These are phyloP conservation scores for Dactylonectria estremocensis DNA, from an alignment of 2,329 filamentous ascomycete species.

Conservation along the genomic window DNA sequence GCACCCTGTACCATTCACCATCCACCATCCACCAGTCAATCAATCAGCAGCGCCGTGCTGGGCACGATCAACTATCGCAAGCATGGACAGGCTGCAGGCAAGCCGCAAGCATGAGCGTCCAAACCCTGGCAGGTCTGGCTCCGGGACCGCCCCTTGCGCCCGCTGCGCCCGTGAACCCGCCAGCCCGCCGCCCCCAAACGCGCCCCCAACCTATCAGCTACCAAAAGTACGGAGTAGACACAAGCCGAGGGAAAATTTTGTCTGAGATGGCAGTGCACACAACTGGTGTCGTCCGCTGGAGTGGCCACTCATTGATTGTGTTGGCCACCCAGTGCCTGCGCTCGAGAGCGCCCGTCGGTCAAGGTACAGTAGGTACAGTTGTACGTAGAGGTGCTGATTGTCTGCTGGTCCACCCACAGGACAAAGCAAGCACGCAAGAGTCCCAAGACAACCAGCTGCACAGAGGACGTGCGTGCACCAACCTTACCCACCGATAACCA, in stretches of 20 bases:
- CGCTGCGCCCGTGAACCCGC: conserved; percentile 40
- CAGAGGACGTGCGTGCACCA: background rate
- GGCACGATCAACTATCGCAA: conserved; percentile 39
- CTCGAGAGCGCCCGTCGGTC: background rate
- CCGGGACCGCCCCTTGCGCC: conserved; percentile 41
- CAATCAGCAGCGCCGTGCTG: conserved; percentile 41
- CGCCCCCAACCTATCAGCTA: conserved; percentile 24
- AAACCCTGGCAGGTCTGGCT: conserved; percentile 32
- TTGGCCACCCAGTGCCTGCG: no score
- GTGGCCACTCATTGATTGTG: background rate
- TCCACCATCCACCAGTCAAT: background rate
- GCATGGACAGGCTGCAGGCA: conserved; percentile 8
- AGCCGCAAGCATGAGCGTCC: conserved; percentile 30
- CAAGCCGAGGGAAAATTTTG: background rate
- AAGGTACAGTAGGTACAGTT: no score
- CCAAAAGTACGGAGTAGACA: background rate
- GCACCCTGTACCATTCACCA: background rate
- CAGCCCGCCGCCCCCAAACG: conserved; percentile 34
- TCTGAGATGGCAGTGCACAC: background rate
- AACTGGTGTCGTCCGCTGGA: background rate
- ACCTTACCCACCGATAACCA: background rate
- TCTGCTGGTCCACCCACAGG: background rate
- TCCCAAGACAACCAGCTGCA: background rate
- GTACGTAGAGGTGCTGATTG: background rate
- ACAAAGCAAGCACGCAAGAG: background rate